Evolutionary conservation across 2,329 filamentous ascomycete genomes (phyloP).

Genomic region (Cercospora zeae-maydis): DNA sequence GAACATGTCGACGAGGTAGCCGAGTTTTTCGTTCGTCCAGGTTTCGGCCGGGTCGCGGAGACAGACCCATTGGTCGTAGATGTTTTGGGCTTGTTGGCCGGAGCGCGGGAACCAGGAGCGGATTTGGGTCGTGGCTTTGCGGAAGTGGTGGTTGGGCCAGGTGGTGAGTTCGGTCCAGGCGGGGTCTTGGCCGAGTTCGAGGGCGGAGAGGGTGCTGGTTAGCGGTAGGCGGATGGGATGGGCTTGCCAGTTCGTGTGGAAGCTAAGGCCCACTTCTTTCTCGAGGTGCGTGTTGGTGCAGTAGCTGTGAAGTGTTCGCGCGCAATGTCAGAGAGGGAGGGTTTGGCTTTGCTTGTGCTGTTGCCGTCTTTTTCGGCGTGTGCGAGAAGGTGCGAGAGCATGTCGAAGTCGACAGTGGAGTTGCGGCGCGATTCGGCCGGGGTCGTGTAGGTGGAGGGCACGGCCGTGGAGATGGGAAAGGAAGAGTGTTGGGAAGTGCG

Average conservation of each 20-base stretch:
- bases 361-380: background rate
- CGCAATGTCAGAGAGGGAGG: background rate
- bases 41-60: constrained; percentile 57
- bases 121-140: constrained; percentile 51
- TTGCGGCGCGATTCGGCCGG: constrained; percentile 9
- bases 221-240: constrained; percentile 38
- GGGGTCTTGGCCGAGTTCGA: constrained; percentile 44
- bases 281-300: constrained; percentile 62
- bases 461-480: constrained; percentile 9
- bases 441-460: constrained; percentile 10
- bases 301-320: constrained; percentile 44
- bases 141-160: constrained; percentile 46
- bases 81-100: constrained; percentile 40
- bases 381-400: constrained; percentile 12
- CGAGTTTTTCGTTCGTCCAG: constrained; percentile 63
- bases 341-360: background rate
- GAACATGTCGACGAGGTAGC: constrained; percentile 66
- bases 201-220: constrained; percentile 41
- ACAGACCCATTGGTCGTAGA: constrained; percentile 65
- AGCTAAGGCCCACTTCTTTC: constrained; percentile 56
- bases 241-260: constrained; percentile 54
- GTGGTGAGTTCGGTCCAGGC: constrained; percentile 47
- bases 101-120: constrained; percentile 52
- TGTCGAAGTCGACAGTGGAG: constrained; percentile 18
- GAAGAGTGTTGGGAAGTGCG: constrained; percentile 8